Conservation (phyloP, 495 filamentous ascomycete genomes). For the Massariosphaeria phaeospora region DNA sequence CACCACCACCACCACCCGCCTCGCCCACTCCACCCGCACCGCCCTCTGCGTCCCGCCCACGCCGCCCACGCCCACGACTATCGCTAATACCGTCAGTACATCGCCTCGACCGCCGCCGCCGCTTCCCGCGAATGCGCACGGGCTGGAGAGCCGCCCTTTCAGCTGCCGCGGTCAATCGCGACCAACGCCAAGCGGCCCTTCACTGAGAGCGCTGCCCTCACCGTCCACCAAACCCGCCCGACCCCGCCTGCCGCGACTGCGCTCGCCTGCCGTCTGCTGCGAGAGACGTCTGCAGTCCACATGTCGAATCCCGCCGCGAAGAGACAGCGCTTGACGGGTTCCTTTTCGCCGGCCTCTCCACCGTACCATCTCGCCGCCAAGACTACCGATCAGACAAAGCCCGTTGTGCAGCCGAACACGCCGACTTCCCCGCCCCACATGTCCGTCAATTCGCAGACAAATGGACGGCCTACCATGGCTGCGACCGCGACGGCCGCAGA, state of each 20-base stretch:
- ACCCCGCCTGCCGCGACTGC: background rate
- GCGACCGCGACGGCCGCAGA: conserved; percentile 34
- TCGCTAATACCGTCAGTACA: too few relatives aligned
- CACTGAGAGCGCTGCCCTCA: conserved; percentile 12
- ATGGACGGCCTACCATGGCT: conserved; percentile 35
- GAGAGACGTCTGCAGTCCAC: conserved; percentile 12
- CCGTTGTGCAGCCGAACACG: conserved; percentile 37
- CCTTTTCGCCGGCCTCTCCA: conserved; percentile 39
- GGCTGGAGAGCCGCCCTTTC: conserved; percentile 10
- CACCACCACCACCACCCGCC: conserved; percentile 23
- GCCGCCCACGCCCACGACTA: too few relatives aligned
- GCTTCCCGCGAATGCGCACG: conserved; percentile 15
- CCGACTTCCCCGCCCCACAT: conserved; percentile 41
- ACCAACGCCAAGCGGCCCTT: conserved; percentile 13
- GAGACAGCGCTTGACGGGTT: conserved; percentile 36
- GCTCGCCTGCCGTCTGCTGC: conserved; percentile 1
- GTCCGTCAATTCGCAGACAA: conserved; percentile 25
- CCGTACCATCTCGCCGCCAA: conserved; percentile 34
- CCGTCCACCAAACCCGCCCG: background rate
- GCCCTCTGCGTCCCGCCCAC: background rate
- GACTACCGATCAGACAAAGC: conserved; percentile 33
- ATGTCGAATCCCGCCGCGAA: conserved; percentile 37
- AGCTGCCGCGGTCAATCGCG: conserved; percentile 24
- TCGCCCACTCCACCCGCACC: background rate
- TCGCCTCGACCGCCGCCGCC: background rate